These are phyloP conservation scores for Penicillium sp. DNA, from an alignment of 2,329 filamentous ascomycete genomes.

Conservation along the genomic window DNA sequence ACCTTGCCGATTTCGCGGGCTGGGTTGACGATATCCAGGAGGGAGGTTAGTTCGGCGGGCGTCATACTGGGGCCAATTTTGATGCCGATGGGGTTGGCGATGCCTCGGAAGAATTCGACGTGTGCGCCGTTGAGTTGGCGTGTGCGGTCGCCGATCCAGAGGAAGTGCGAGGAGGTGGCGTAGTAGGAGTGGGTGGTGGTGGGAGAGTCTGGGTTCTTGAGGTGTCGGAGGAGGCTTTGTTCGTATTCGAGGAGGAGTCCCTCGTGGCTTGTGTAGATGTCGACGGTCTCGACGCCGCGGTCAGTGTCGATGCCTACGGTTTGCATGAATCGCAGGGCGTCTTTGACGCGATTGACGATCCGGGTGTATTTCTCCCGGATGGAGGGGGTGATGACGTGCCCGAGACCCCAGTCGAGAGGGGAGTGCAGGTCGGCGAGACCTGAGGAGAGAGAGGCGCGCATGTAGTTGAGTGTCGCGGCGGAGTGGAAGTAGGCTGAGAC, in stretches of 20 bases:
- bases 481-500: slow-evolving; percentile 94
- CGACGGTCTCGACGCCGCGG: slow-evolving; percentile 77
- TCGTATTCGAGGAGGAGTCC: slow-evolving; percentile 92
- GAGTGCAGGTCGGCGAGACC: slow-evolving; percentile 90
- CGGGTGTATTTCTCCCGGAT: slow-evolving; percentile 77
- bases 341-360: slow-evolving; percentile 77
- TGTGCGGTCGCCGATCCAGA: slow-evolving; percentile 97
- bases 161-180: slow-evolving; percentile 89
- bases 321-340: slow-evolving; percentile 86
- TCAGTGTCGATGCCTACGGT: slow-evolving; percentile 84
- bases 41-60: slow-evolving; percentile 61
- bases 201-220: no score
- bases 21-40: slow-evolving; percentile 83
- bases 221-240: slow-evolving; percentile 67
- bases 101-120: slow-evolving; percentile 93
- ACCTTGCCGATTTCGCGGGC: slow-evolving; percentile 76
- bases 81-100: slow-evolving; percentile 91
- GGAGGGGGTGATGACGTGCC: slow-evolving; percentile 74
- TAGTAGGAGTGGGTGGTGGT: slow-evolving; percentile 58
- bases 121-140: slow-evolving; percentile 86
- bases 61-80: slow-evolving; percentile 88
- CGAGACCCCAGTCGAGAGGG: slow-evolving; percentile 87
- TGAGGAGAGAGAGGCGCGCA: slow-evolving; percentile 70
- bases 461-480: slow-evolving; percentile 85
- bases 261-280: slow-evolving; percentile 92